A percentile compares a stretch with the other conserved stretches of the same genome.
Conservation (phyloP, 192 early-diverging fungal species). For the Mortierella claussenii region DNA sequence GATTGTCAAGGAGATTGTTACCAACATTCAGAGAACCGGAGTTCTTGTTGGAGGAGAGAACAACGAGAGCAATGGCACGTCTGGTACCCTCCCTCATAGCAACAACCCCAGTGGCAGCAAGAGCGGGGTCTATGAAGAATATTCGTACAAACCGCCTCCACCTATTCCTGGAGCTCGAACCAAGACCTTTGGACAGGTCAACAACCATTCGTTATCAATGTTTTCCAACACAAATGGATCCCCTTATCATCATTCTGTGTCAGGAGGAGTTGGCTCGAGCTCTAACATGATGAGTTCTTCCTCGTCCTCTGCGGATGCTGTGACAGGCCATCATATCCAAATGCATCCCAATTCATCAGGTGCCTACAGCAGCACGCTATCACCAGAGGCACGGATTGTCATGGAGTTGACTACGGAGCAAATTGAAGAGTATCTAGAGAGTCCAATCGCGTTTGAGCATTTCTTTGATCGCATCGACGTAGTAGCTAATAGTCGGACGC, state of each 20-base stretch:
- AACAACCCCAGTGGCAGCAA: conserved; percentile 5
- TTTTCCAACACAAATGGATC: conserved; percentile 26
- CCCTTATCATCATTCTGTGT: background rate
- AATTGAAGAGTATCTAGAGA: conserved; percentile 40
- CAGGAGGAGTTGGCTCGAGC: conserved; percentile 1
- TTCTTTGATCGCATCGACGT: conserved; percentile 45
- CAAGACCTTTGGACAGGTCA: conserved; percentile 29
- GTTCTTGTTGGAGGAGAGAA: conserved; percentile 29
- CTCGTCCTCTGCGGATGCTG: background rate
- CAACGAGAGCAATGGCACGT: conserved; percentile 18
- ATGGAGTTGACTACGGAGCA: conserved; percentile 29
- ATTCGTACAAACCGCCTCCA: conserved; percentile 47
- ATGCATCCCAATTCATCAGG: background rate
- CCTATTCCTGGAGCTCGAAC: conserved; percentile 40
- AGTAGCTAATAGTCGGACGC: conserved; percentile 50
- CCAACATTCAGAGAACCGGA: conserved; percentile 54
- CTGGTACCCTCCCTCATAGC: conserved; percentile 16
- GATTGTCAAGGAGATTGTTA: conserved; percentile 64
- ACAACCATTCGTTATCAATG: conserved; percentile 1
- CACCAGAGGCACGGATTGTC: conserved; percentile 32
- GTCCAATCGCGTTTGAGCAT: conserved; percentile 38
- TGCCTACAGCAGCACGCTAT: conserved; percentile 5
- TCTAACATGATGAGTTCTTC: conserved; percentile 1
- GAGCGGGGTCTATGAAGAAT: conserved; percentile 50
- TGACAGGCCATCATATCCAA: conserved; percentile 9